Conservation (phyloP, 495 filamentous ascomycete genomes). For the Hypoxylon rickii region DNA sequence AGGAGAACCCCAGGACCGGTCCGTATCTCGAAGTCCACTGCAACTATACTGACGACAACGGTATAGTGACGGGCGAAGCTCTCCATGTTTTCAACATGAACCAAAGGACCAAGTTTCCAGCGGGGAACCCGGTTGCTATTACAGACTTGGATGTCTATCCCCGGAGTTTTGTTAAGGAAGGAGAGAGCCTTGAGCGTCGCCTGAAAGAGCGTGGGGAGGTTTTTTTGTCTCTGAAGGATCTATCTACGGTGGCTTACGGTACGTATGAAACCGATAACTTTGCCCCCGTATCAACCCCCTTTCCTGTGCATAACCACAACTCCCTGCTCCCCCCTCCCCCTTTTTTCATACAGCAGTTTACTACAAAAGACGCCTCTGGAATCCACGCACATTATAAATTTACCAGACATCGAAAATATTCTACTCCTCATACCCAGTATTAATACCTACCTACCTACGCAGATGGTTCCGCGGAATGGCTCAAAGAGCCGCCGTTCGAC, state of each 20-base stretch:
- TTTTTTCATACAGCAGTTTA: background rate
- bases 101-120: slow-evolving; percentile 29
- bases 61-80: slow-evolving; percentile 23
- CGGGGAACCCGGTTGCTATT: slow-evolving; percentile 28
- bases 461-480: slow-evolving; percentile 35
- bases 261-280: slow-evolving; percentile 3
- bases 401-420: no score
- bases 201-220: slow-evolving; percentile 24
- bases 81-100: slow-evolving; percentile 4
- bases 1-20: slow-evolving; percentile 13
- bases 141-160: slow-evolving; percentile 29
- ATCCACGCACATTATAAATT: no score
- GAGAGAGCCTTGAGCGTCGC: slow-evolving; percentile 24
- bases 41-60: slow-evolving; percentile 32
- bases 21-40: slow-evolving; percentile 36
- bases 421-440: no score
- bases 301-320: no score
- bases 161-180: slow-evolving; percentile 24
- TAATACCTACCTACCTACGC: no score
- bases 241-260: slow-evolving; percentile 31
- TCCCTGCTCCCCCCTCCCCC: background rate
- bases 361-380: no score
- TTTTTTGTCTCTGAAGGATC: slow-evolving; percentile 26
- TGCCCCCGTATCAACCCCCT: no score
- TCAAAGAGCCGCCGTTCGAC: slow-evolving; percentile 31